Percentiles rank a stretch among this genome's conserved stretches.
Evolutionary conservation across 768 basidiomycete genomes (phyloP).

Genomic region (Auriscalpium vulgare): DNA sequence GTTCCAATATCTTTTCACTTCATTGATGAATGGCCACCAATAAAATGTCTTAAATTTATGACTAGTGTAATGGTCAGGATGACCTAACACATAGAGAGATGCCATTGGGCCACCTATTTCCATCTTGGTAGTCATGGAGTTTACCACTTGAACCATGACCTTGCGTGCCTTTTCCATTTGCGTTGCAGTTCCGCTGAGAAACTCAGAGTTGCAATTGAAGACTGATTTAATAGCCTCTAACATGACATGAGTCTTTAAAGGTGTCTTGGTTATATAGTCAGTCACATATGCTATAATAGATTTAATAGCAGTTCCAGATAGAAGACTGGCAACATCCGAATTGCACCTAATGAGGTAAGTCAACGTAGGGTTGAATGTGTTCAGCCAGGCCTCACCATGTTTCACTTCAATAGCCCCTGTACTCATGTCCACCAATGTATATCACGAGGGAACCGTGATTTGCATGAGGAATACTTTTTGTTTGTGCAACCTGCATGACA

Average conservation of each 20-base stretch:
- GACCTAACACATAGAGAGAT: conserved; percentile 25
- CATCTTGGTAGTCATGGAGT: conserved; percentile 26
- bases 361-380: conserved; percentile 24
- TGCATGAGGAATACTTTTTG: conserved; percentile 22
- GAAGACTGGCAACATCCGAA: conserved; percentile 29
- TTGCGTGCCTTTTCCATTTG: conserved; percentile 19
- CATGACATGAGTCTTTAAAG: conserved; percentile 31
- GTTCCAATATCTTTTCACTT: conserved; percentile 16
- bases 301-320: conserved; percentile 9
- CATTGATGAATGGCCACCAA: conserved; percentile 26
- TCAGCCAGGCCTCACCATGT: conserved; percentile 29
- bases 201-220: conserved; percentile 18
- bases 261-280: conserved; percentile 36
- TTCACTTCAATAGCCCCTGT: conserved; percentile 22
- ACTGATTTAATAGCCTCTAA: conserved; percentile 25
- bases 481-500: conserved; percentile 22
- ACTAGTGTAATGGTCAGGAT: conserved; percentile 33
- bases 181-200: conserved; percentile 5
- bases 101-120: conserved; percentile 33
- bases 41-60: conserved; percentile 26
- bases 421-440: conserved; percentile 20
- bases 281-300: conserved; percentile 17
- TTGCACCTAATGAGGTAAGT: conserved; percentile 32
- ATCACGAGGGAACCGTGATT: conserved; percentile 28
- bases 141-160: conserved; percentile 30